Conservation (phyloP, 2,329 filamentous ascomycete species). For the Blastomyces silverae region DNA sequence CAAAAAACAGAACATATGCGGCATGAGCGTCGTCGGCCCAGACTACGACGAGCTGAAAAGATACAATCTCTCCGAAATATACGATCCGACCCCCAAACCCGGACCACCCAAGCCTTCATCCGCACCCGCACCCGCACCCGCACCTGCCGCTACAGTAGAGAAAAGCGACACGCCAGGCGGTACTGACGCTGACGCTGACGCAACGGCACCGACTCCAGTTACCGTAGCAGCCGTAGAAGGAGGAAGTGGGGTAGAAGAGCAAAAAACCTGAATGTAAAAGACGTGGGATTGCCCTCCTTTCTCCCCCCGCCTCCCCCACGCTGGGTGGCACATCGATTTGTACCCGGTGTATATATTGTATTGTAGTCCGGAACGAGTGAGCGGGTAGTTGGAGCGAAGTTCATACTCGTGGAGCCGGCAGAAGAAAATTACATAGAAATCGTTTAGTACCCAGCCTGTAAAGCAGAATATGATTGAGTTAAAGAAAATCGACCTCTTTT, state of each 20-base stretch:
- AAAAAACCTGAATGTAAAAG: neutral
- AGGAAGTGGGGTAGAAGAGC: neutral
- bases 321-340: no score
- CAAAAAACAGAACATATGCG: slow-evolving; percentile 52
- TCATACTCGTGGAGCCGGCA: no score
- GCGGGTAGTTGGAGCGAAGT: no score
- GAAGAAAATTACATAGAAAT: no score
- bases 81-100: slow-evolving; percentile 42
- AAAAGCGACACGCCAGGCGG: neutral
- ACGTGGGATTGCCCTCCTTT: neutral
- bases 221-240: neutral
- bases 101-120: neutral
- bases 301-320: no score
- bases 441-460: no score
- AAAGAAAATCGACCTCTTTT: no score
- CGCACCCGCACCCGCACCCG: neutral
- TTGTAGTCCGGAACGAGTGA: no score
- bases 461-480: no score
- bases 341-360: no score
- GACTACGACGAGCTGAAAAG: slow-evolving; percentile 57
- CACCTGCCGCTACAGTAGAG: neutral
- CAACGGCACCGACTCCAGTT: neutral
- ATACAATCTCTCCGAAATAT: slow-evolving; percentile 58
- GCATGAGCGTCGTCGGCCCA: slow-evolving; percentile 56
- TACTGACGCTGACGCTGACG: neutral